phyloP scores from a whole-genome alignment of 2,329 filamentous ascomycete genomes.

The Cladosporium colombiae region DNA sequence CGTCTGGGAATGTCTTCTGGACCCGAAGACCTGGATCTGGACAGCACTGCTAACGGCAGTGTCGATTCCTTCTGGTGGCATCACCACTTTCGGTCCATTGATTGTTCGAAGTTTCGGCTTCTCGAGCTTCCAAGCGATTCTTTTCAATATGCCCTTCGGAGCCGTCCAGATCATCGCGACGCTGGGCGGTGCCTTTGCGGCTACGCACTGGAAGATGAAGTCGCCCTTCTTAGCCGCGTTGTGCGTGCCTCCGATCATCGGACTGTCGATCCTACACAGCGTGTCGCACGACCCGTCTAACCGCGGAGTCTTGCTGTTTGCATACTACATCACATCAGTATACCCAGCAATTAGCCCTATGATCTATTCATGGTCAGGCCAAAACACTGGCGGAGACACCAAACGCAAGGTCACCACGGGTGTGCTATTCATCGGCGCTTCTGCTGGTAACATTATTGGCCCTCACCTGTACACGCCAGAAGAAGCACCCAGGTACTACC shows the following conservation, averaged over 20 bases:
- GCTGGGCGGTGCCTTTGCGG: constrained; percentile 58
- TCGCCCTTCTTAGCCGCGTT: constrained; percentile 56
- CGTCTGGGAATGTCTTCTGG: constrained; percentile 55
- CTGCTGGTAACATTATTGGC: constrained; percentile 61
- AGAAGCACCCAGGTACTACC: constrained; percentile 59
- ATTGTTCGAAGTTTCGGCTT: constrained; percentile 62
- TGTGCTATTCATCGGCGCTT: constrained; percentile 63
- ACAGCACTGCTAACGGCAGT: constrained; percentile 49
- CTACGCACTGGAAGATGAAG: constrained; percentile 58
- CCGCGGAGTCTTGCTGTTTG: constrained; percentile 54
- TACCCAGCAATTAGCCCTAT: constrained; percentile 63
- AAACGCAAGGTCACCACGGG: constrained; percentile 68
- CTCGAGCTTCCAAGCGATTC: constrained; percentile 56
- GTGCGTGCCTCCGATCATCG: constrained; percentile 59
- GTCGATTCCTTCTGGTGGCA: constrained; percentile 60
- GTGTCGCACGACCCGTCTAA: constrained; percentile 50
- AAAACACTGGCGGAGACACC: constrained; percentile 68
- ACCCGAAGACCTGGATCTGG: constrained; percentile 64
- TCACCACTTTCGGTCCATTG: constrained; percentile 60
- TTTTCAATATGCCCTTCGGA: constrained; percentile 64
- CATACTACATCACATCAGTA: constrained; percentile 62
- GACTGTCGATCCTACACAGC: constrained; percentile 55
- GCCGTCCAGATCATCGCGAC: constrained; percentile 62
- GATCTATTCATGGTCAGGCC: constrained; percentile 60
- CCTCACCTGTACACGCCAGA: constrained; percentile 64